A percentile compares a stretch with the other conserved stretches of the same genome.
These are phyloP conservation scores for Blumeriella jaapii DNA, from an alignment of 2,329 filamentous ascomycete genomes.

Conservation along the genomic window DNA sequence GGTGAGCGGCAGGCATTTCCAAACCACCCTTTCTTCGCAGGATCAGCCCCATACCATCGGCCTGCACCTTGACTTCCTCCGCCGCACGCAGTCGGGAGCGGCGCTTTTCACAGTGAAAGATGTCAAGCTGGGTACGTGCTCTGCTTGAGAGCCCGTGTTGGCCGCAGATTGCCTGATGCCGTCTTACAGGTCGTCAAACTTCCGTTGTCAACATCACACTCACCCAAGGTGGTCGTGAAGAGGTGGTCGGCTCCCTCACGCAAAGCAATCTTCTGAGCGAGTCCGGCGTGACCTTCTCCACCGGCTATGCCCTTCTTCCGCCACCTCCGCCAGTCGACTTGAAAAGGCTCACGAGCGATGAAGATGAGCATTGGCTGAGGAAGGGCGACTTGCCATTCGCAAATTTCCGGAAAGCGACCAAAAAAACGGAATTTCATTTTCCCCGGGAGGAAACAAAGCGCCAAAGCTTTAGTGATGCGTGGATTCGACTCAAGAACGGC, in stretches of 20 bases:
- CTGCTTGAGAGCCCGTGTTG: too few relatives aligned
- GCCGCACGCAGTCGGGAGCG: conserved; percentile 47
- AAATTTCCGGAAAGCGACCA: conserved; percentile 27
- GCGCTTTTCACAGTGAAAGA: conserved; percentile 48
- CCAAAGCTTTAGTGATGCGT: conserved; percentile 45
- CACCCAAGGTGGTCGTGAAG: conserved; percentile 42
- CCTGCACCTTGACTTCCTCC: conserved; percentile 53
- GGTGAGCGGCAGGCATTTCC: conserved; percentile 48
- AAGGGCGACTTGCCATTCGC: conserved; percentile 19
- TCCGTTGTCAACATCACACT: conserved; percentile 53
- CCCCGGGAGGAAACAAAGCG: conserved; percentile 34
- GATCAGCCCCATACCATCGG: conserved; percentile 52
- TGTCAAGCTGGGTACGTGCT: conserved; percentile 54
- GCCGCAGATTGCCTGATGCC: too few relatives aligned
- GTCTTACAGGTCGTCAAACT: conserved; percentile 48
- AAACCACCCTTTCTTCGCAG: conserved; percentile 41
- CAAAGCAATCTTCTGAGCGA: conserved; percentile 50
- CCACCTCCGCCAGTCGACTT: conserved; percentile 30
- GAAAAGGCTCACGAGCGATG: conserved; percentile 30
- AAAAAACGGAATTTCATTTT: conserved; percentile 40
- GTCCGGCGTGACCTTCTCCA: conserved; percentile 42
- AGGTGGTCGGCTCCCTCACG: conserved; percentile 53
- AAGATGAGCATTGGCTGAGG: conserved; percentile 36
- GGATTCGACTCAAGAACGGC: conserved; percentile 49
- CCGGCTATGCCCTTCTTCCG: conserved; percentile 38